A percentile compares a stretch with the other conserved stretches of the same genome.
Conservation (phyloP, 345 rosid genomes). For the Eutrema japonicum region DNA sequence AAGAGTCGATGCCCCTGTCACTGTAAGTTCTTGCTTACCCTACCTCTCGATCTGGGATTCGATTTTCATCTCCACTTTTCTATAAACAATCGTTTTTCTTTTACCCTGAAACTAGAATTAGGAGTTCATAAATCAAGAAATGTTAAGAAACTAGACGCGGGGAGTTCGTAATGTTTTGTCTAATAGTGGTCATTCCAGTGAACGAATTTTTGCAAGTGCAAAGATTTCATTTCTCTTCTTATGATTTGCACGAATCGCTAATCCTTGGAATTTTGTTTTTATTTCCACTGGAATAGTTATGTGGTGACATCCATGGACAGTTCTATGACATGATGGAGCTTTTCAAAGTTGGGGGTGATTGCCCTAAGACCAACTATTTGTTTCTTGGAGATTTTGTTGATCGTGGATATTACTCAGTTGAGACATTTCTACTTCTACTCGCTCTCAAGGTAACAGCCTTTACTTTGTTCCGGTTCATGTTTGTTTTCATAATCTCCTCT, state of each 20-base stretch:
- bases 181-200: constrained; percentile 7
- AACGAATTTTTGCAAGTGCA: neutral
- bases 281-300: constrained; percentile 55
- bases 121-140: constrained; percentile 8
- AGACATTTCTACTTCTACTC: constrained; percentile 89
- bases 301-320: constrained; percentile 99
- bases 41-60: constrained; percentile 32
- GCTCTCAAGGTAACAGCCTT: constrained; percentile 79
- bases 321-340: constrained; percentile 98
- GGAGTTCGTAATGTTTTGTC: neutral
- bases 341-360: constrained; percentile 93
- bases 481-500: neutral
- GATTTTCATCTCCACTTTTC: neutral
- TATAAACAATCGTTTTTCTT: neutral
- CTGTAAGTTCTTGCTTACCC: constrained; percentile 53
- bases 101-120: constrained; percentile 3
- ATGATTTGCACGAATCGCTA: constrained; percentile 22
- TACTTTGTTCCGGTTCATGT: neutral
- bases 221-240: constrained; percentile 9
- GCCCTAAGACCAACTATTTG: constrained; percentile 94
- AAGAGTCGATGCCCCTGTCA: constrained; percentile 96
- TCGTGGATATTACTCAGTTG: constrained; percentile 95
- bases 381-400: constrained; percentile 99
- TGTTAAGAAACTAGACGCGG: neutral
- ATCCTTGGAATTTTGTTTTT: neutral